Evolutionary conservation across 2,329 filamentous ascomycete species (phyloP), one percentile per base, ranked within the genome.

Genomic region (Akanthomyces uredinophilus): DNA sequence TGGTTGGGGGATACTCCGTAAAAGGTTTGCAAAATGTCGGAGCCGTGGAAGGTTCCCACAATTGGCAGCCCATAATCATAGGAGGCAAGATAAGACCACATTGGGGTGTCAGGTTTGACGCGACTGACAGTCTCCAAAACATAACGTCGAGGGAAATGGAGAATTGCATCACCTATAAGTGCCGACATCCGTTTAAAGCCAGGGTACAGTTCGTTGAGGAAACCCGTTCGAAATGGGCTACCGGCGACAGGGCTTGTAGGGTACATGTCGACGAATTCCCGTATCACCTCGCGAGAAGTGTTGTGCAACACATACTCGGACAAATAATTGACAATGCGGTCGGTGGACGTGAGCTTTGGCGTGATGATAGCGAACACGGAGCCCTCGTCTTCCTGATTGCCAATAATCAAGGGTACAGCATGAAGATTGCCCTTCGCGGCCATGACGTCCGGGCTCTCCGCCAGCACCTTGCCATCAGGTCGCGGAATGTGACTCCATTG

Each of bases 111-210:
- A 0, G 87, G 86, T 65, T 85, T 80, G 18, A 77, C 74, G 1
- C 74, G 60, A 0, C 71, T 1, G 84, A 72, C 0, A 69, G 63
- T 14, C 79, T 70, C 27, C 94, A 95, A 81, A 72, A 90, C 87
- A 6, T 81, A 64, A 18, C 91, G 85, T 1, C 90, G 85, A 0
- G 85, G 84, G 0, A 95, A 79, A 0, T 87, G 92, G 74, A 95
- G 94, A 2, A 84, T 84, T 0, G 92, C 68, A 69, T 95, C 91
- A 14, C 91, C 90, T 0, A 93, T 77, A 27, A 94, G 83, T 41
- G 90, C 90, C 1, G 89, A 86, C 0, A 92, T 77, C 16, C 89
- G 87, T 74, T 94, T 94, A 80, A 86, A 93, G 65, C 90, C 83
- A 72, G 58, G 58, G 20, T 60, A 60, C n/a, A 52, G 37, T 6